These are phyloP conservation scores for Leucocoprinus leucothites DNA, from an alignment of 768 basidiomycete genomes.

Conservation along the genomic window DNA sequence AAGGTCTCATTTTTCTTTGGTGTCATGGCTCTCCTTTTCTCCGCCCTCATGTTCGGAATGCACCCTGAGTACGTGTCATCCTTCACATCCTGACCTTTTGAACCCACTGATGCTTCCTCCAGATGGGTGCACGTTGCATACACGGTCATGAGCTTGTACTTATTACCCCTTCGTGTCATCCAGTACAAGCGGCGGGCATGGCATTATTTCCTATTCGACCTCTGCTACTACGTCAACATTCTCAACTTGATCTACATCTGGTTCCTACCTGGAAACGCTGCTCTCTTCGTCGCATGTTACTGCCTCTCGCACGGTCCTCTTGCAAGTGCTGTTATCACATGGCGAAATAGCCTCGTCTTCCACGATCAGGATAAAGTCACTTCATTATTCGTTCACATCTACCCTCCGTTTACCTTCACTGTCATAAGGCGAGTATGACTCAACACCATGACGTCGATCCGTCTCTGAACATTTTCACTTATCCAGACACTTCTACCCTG, in stretches of 20 bases:
- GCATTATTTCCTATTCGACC: constrained; percentile 93
- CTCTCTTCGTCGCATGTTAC: constrained; percentile 89
- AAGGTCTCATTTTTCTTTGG: constrained; percentile 92
- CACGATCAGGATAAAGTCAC: constrained; percentile 97
- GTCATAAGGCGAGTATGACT: constrained; percentile 68
- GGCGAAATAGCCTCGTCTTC: constrained; percentile 98
- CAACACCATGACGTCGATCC: background rate
- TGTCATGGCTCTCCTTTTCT: constrained; percentile 84
- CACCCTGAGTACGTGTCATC: constrained; percentile 68
- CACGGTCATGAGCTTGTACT: constrained; percentile 70
- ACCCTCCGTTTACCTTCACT: constrained; percentile 87
- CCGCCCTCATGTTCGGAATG: constrained; percentile 85
- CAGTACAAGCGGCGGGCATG: constrained; percentile 89
- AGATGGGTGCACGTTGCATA: constrained; percentile 91
- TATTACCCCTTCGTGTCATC: constrained; percentile 81
- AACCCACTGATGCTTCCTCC: constrained; percentile 11
- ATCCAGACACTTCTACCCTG: constrained; percentile 82
- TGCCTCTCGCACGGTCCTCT: constrained; percentile 88
- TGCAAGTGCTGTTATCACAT: constrained; percentile 94
- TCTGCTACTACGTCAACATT: constrained; percentile 92
- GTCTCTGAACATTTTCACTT: background rate
- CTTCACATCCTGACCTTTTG: background rate
- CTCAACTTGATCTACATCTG: constrained; percentile 92
- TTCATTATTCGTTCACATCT: constrained; percentile 92
- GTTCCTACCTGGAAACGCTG: constrained; percentile 74